These are phyloP conservation scores for Globisporangium emineosum DNA, from an alignment of 352 stramenopile genomes.

Conservation along the genomic window DNA sequence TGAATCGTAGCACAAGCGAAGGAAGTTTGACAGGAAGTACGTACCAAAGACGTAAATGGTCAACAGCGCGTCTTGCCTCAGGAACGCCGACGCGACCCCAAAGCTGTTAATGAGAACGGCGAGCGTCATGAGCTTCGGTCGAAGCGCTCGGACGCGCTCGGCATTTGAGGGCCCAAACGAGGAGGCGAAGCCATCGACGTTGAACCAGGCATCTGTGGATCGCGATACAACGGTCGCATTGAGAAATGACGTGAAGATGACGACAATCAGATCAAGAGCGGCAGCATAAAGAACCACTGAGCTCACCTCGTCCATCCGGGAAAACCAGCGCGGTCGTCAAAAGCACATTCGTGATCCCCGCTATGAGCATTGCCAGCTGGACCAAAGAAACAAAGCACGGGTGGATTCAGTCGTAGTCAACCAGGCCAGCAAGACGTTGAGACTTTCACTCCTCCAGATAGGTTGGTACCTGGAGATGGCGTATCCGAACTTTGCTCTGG, in stretches of 20 bases:
- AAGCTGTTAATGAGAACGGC: slow-evolving; percentile 31
- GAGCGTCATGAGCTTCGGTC: slow-evolving; percentile 29
- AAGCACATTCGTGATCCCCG: slow-evolving; percentile 20
- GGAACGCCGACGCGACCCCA: slow-evolving; percentile 20
- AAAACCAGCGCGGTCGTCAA: slow-evolving; percentile 30
- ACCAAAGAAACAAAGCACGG: background rate
- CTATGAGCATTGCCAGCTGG: slow-evolving; percentile 18
- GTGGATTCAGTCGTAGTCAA: background rate
- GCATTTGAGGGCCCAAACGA: slow-evolving; percentile 18
- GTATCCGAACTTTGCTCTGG: slow-evolving; percentile 30
- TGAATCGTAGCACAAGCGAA: background rate
- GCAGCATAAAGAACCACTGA: background rate
- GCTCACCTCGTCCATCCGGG: slow-evolving; percentile 26
- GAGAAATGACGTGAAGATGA: background rate
- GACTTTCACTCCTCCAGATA: background rate
- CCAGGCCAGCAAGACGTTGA: background rate
- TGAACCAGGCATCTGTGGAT: slow-evolving; percentile 49
- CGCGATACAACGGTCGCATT: background rate
- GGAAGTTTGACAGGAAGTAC: background rate
- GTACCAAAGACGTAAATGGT: slow-evolving; percentile 47
- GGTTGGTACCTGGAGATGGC: slow-evolving; percentile 30
- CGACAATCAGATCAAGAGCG: background rate
- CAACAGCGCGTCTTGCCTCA: slow-evolving; percentile 30
- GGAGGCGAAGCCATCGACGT: slow-evolving; percentile 36
- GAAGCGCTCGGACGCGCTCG: slow-evolving; percentile 30